Evolutionary conservation across 257 asterid genomes (phyloP).

Genomic region (Solanum tarapatanum): DNA sequence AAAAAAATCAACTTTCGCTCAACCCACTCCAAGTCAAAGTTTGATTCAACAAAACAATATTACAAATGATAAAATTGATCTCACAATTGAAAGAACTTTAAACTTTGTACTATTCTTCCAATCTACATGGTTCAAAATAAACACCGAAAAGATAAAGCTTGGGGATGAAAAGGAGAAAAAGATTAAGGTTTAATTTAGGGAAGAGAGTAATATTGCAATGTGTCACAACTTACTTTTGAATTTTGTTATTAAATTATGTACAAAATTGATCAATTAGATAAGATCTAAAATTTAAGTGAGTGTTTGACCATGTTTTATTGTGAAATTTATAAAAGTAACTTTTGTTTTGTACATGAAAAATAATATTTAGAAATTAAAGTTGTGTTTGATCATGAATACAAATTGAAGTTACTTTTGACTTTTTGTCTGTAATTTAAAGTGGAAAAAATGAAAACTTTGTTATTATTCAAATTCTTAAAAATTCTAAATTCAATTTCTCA

Average conservation of each 20-base stretch:
- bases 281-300: too few species aligned
- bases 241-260: neutral
- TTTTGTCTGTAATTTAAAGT: too few species aligned
- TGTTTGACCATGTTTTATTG: neutral
- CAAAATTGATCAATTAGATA: neutral
- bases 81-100: neutral
- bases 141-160: neutral
- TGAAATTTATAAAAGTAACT: neutral
- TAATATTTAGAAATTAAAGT: too few species aligned
- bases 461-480: too few species aligned
- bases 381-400: too few species aligned
- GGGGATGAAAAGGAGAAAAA: neutral
- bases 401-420: too few species aligned
- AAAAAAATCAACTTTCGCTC: neutral
- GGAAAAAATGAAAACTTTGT: too few species aligned
- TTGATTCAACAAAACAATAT: neutral
- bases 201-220: neutral
- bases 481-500: too few species aligned
- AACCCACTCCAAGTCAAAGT: neutral
- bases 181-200: neutral
- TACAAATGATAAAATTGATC: neutral
- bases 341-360: too few species aligned
- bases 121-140: neutral
- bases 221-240: neutral
- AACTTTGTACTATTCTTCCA: neutral